A percentile compares a stretch with the other conserved stretches of the same genome.
These are phyloP conservation scores for Verticillium dahliae DNA, from an alignment of 2,329 filamentous ascomycete genomes.

Conservation along the genomic window DNA sequence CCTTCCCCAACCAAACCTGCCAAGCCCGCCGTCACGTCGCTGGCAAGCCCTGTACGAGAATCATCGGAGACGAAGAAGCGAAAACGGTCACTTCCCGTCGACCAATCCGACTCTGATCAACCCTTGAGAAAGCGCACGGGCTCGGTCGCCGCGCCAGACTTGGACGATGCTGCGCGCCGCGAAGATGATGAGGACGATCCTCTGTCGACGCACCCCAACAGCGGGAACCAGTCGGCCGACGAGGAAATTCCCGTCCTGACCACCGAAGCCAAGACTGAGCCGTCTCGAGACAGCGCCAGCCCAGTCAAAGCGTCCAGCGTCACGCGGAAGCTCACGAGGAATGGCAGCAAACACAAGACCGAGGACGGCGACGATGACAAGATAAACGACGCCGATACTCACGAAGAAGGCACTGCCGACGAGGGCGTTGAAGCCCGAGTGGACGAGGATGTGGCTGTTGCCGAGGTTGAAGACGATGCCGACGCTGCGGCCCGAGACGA, in stretches of 20 bases:
- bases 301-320: slow-evolving; percentile 18
- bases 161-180: slow-evolving; percentile 23
- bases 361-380: slow-evolving; percentile 15
- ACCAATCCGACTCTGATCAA: slow-evolving; percentile 38
- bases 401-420: slow-evolving; percentile 25
- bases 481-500: slow-evolving; percentile 54
- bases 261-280: slow-evolving; percentile 31
- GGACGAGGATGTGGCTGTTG: slow-evolving; percentile 48
- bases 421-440: slow-evolving; percentile 39
- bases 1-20: slow-evolving; percentile 27
- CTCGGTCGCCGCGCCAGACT: slow-evolving; percentile 33
- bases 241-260: slow-evolving; percentile 38
- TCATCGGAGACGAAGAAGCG: slow-evolving; percentile 38
- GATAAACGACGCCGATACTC: slow-evolving; percentile 15
- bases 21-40: slow-evolving; percentile 16
- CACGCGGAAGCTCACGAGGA: slow-evolving; percentile 33
- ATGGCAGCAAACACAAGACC: slow-evolving; percentile 30
- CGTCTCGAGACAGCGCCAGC: slow-evolving; percentile 14
- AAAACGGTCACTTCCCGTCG: slow-evolving; percentile 39
- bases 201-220: slow-evolving; percentile 26
- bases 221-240: slow-evolving; percentile 31
- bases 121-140: slow-evolving; percentile 48
- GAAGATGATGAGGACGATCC: slow-evolving; percentile 25
- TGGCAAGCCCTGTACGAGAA: slow-evolving; percentile 24
- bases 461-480: slow-evolving; percentile 52